Evolutionary conservation across 805 yeast species (phyloP), one percentile per base, ranked within the genome.

Genomic region (Yarrowia yakushimensis): DNA sequence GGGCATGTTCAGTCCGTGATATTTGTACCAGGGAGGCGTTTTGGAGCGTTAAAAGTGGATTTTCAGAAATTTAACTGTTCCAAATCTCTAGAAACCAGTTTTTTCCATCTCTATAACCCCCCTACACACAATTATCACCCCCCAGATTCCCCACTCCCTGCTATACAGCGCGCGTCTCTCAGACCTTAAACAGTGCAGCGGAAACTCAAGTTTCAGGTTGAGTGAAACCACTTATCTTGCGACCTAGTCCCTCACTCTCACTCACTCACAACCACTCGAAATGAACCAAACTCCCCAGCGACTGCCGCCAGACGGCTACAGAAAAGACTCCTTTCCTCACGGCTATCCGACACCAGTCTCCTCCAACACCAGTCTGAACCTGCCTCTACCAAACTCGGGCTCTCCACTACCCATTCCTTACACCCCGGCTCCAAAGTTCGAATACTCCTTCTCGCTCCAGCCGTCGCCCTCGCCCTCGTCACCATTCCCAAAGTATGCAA

Each of bases 211-310:
- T 31, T 48, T 48, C 55, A 31, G 30, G 18, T 31, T 5, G 12
- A n/a, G 18, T n/a, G n/a, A 43, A 43, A 25, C 15, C 52, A 23
- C 27, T 23, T 3, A 30, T 25, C 30, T 23, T n/a, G 4, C 33
- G 33, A 30, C 15, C 10, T 10, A 7, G 5, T 3, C 33, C 15
- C 15, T 30, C 33, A 31, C 36, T 15, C 17, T 31, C 13, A 7
- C 20, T 1, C 8, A 2, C 17, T 10, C 11, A 22, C 30, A 9
- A 10, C 28, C 13, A 7, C 25, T 10, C 15, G 15, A 9, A 4
- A 45, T 48, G 55, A 48, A 48, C 55, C 52, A 46, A 18, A 48
- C 55, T 0, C 55, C 55, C 5, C 55, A 48, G 11, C 12, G 55
- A 28, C 17, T 28, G 36, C 52, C 52, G 30, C 55, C 39, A 15